Conservation (phyloP, 139 green algal species). For the Closterium sp. region DNA sequence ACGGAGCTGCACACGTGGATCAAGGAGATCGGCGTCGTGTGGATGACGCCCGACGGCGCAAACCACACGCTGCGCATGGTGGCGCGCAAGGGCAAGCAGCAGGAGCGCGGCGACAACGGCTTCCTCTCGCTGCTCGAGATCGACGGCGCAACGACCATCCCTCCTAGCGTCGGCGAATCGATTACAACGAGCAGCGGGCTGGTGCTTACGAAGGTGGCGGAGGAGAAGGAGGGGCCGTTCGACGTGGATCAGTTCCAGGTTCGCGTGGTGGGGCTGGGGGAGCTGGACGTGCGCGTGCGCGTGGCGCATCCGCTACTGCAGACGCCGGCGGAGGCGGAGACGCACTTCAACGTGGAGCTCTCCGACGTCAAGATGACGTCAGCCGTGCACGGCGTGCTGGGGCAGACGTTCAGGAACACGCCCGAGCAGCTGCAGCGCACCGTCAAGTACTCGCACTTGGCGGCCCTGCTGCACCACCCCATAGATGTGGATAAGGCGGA, state of each 20-base stretch:
- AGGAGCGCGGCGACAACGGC: constrained; percentile 4
- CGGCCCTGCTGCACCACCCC: neutral
- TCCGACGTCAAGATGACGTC: neutral
- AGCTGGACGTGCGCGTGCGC: neutral
- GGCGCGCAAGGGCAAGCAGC: constrained; percentile 6
- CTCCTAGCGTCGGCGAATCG: neutral
- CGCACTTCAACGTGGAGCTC: constrained; percentile 26
- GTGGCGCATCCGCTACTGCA: neutral
- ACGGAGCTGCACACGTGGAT: constrained; percentile 39
- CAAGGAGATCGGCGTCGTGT: constrained; percentile 20
- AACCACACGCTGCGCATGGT: constrained; percentile 4
- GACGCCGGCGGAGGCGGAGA: constrained; percentile 9
- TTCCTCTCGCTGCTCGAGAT: neutral
- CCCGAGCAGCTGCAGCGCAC: neutral
- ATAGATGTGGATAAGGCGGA: neutral
- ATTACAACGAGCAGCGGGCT: too few species aligned
- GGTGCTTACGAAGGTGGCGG: too few species aligned
- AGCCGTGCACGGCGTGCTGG: constrained; percentile 35
- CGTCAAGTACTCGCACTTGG: neutral
- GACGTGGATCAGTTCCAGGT: neutral
- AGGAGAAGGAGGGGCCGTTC: neutral
- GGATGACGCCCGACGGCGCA: neutral
- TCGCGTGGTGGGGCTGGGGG: neutral
- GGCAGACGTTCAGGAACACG: constrained; percentile 20
- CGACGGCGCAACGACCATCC: neutral